Conservation (phyloP, 805 yeast genomes). For the Candida khao-thaluensis region DNA sequence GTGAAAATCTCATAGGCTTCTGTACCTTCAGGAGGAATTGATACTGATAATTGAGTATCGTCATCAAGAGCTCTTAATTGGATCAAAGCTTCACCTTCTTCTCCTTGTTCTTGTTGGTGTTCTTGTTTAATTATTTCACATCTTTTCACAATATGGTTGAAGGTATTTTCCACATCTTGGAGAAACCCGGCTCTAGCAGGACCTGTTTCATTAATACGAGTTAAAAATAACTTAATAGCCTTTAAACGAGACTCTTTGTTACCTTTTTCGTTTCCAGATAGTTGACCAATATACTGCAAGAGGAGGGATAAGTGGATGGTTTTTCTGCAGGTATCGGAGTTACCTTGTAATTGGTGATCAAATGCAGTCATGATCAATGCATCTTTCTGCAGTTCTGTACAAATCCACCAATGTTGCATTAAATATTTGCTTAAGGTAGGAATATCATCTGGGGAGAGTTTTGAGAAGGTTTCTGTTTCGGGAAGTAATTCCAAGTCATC, state of each 20-base stretch:
- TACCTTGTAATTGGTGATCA: constrained; percentile 69
- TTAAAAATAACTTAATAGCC: constrained; percentile 64
- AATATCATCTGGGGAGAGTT: constrained; percentile 50
- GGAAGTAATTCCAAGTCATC: constrained; percentile 58
- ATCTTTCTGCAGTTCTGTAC: constrained; percentile 84
- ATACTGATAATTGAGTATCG: constrained; percentile 67
- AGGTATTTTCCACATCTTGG: constrained; percentile 73
- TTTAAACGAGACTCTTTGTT: constrained; percentile 31
- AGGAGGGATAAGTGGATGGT: constrained; percentile 79
- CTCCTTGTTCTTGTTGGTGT: constrained; percentile 31
- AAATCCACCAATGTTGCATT: constrained; percentile 61
- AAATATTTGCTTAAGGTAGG: constrained; percentile 52
- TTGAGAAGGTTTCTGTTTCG: constrained; percentile 65
- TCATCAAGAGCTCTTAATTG: constrained; percentile 90
- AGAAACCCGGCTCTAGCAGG: constrained; percentile 71
- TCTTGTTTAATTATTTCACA: constrained; percentile 66
- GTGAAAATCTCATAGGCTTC: constrained; percentile 56
- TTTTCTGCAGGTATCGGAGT: constrained; percentile 53
- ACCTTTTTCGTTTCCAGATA: constrained; percentile 33
- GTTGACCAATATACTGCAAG: constrained; percentile 64
- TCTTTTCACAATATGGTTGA: constrained; percentile 70
- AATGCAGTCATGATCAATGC: constrained; percentile 91
- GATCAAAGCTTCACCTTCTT: constrained; percentile 62
- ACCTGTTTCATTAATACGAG: constrained; percentile 50
- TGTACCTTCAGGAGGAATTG: constrained; percentile 59